Conservation (phyloP, 139 green algal species). For the Tetraselmis striata region DNA sequence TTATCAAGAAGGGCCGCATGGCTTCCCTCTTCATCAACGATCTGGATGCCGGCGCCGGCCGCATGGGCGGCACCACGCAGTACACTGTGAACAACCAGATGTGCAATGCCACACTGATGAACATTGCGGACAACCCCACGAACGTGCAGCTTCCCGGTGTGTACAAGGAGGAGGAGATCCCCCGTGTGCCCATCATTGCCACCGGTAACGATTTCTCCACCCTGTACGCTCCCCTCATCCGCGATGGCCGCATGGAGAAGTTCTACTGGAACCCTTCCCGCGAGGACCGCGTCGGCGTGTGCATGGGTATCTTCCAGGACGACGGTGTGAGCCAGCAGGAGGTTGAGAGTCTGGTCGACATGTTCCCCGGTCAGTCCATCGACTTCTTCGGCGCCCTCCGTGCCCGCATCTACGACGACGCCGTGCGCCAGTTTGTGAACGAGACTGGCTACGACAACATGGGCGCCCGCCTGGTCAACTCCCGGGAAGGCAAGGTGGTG, state of each 20-base stretch:
- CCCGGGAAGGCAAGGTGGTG: conserved; percentile 65
- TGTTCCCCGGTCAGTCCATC: conserved; percentile 98
- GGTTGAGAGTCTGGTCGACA: conserved; percentile 84
- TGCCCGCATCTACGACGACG: conserved; percentile 90
- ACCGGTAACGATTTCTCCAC: conserved; percentile 99
- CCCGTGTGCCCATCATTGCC: conserved; percentile 89
- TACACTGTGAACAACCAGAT: conserved; percentile 99
- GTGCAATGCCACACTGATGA: conserved; percentile 99
- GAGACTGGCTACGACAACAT: conserved; percentile 83
- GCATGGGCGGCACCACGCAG: conserved; percentile 94
- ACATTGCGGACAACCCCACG: conserved; percentile 99
- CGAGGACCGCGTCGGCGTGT: conserved; percentile 94
- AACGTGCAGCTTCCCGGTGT: conserved; percentile 98
- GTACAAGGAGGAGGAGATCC: conserved; percentile 89
- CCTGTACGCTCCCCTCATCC: conserved; percentile 97
- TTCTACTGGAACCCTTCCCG: conserved; percentile 97
- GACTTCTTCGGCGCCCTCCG: conserved; percentile 98
- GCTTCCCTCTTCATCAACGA: conserved; percentile 99
- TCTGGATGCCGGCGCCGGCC: conserved; percentile 90
- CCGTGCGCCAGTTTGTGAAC: conserved; percentile 67
- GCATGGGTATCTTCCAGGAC: conserved; percentile 94
- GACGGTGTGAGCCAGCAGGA: conserved; percentile 39
- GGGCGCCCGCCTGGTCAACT: conserved; percentile 86
- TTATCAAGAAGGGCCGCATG: conserved; percentile 99
- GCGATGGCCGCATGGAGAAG: conserved; percentile 99